These are phyloP conservation scores for Tricholoma terreum DNA, from an alignment of 768 basidiomycete species.

Conservation along the genomic window DNA sequence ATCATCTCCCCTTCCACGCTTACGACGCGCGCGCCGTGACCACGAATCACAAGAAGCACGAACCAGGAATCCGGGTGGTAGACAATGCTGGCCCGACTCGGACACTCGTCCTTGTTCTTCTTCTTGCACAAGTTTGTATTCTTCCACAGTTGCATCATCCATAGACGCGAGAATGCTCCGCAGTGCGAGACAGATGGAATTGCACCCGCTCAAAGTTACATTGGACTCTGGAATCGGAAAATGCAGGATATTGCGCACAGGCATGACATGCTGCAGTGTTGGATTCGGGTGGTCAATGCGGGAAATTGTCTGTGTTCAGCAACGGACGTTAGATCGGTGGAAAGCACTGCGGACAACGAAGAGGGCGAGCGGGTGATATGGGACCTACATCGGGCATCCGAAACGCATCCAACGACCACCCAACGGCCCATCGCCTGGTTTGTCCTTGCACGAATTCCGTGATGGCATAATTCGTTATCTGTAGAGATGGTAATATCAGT, in stretches of 20 bases:
- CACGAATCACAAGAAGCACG: conserved; percentile 48
- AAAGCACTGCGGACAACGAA: neutral
- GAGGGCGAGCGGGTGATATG: no score
- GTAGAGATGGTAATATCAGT: neutral
- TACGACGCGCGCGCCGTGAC: conserved; percentile 65
- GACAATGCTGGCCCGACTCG: neutral
- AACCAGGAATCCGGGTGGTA: conserved; percentile 19
- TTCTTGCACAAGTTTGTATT: neutral
- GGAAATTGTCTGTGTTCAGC: conserved; percentile 25
- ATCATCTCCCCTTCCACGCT: conserved; percentile 26
- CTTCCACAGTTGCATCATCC: conserved; percentile 1
- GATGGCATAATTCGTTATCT: conserved; percentile 88
- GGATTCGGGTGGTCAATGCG: conserved; percentile 37
- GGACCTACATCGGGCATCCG: conserved; percentile 75
- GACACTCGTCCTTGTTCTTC: neutral
- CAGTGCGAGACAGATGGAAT: conserved; percentile 30
- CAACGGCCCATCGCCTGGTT: conserved; percentile 90
- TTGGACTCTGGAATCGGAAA: conserved; percentile 31
- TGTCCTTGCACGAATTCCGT: conserved; percentile 83
- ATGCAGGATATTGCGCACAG: conserved; percentile 52
- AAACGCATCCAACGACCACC: conserved; percentile 70
- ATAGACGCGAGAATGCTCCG: conserved; percentile 1
- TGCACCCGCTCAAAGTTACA: conserved; percentile 9
- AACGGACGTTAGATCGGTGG: neutral
- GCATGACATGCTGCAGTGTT: conserved; percentile 50